Percentiles rank a stretch among this genome's conserved stretches.
phyloP scores from a whole-genome alignment of 805 yeast genomes.

The Lachancea quebecensis region DNA sequence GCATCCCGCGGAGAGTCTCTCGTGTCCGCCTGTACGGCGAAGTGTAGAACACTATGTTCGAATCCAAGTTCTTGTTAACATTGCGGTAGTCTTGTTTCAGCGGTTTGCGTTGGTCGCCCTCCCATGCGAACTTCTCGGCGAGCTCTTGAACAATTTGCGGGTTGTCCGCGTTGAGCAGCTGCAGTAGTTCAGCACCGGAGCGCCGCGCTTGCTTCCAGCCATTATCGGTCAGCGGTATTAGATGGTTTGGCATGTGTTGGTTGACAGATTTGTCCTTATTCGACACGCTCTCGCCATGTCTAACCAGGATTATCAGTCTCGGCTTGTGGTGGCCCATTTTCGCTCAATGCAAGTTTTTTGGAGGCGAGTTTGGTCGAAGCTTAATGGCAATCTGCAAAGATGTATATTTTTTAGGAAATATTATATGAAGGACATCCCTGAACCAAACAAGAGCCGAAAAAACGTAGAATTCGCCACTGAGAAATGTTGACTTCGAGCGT shows the following conservation, averaged over 20 bases:
- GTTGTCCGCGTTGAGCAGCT: slow-evolving; percentile 23
- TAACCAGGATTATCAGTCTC: slow-evolving; percentile 62
- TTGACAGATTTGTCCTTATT: slow-evolving; percentile 81
- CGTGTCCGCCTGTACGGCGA: slow-evolving; percentile 83
- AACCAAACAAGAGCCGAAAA: neutral
- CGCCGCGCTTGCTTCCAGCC: slow-evolving; percentile 60
- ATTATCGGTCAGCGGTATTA: slow-evolving; percentile 59
- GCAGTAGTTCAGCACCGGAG: slow-evolving; percentile 49
- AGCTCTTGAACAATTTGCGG: slow-evolving; percentile 15
- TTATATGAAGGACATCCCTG: no score
- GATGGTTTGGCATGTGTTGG: slow-evolving; percentile 71
- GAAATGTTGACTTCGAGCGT: no score
- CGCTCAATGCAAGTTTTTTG: neutral
- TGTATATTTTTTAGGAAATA: neutral
- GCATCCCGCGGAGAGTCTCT: slow-evolving; percentile 69
- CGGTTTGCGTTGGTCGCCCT: slow-evolving; percentile 11
- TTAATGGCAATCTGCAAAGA: slow-evolving; percentile 22
- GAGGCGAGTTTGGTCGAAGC: no score
- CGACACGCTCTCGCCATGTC: slow-evolving; percentile 93
- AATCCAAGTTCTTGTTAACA: slow-evolving; percentile 39
- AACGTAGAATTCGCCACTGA: neutral
- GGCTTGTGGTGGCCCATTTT: slow-evolving; percentile 30
- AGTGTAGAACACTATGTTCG: slow-evolving; percentile 66
- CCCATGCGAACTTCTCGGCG: slow-evolving; percentile 15
- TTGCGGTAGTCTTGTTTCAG: slow-evolving; percentile 20